These are phyloP conservation scores for Ramichloridium luteum DNA, from an alignment of 2,329 filamentous ascomycete genomes.

Conservation along the genomic window DNA sequence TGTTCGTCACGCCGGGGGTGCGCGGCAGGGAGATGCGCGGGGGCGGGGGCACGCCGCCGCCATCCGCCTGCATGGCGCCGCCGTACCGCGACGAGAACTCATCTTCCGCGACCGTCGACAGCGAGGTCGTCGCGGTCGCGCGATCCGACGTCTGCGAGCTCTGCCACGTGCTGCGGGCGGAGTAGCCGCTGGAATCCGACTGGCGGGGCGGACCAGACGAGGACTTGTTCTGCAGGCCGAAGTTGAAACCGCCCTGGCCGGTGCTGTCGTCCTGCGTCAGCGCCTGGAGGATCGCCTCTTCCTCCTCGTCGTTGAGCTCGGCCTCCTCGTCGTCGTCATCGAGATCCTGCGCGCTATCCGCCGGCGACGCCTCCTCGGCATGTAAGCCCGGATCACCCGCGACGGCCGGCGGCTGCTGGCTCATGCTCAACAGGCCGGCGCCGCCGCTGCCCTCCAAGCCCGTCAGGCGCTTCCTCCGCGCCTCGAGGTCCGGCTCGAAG, in stretches of 20 bases:
- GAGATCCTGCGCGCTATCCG: constrained; percentile 4
- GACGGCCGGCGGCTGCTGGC: constrained; percentile 16
- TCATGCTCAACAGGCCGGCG: no score
- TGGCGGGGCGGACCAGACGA: constrained; percentile 62
- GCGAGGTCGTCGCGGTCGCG: constrained; percentile 51
- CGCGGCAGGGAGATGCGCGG: constrained; percentile 15
- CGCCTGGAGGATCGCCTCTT: constrained; percentile 43
- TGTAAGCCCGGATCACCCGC: constrained; percentile 4
- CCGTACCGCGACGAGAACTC: constrained; percentile 27
- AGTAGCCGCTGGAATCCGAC: constrained; percentile 69
- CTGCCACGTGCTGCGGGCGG: constrained; percentile 68
- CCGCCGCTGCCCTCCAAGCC: constrained; percentile 7
- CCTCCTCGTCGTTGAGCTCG: constrained; percentile 27
- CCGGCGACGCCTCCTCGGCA: constrained; percentile 7
- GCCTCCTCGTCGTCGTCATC: constrained; percentile 22
- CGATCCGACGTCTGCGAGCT: constrained; percentile 50
- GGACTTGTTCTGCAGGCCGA: constrained; percentile 55
- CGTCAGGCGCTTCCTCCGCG: constrained; percentile 25
- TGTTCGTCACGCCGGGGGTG: constrained; percentile 12
- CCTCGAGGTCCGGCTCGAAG: constrained; percentile 57
- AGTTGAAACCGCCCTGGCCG: constrained; percentile 64
- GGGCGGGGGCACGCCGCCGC: constrained; percentile 19
- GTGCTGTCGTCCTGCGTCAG: constrained; percentile 84
- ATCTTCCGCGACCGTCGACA: constrained; percentile 63
- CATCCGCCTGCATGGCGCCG: constrained; percentile 7